Base-by-base conservation (phyloP, 306 rosid species). In the Lagenaria siceraria region DNA sequence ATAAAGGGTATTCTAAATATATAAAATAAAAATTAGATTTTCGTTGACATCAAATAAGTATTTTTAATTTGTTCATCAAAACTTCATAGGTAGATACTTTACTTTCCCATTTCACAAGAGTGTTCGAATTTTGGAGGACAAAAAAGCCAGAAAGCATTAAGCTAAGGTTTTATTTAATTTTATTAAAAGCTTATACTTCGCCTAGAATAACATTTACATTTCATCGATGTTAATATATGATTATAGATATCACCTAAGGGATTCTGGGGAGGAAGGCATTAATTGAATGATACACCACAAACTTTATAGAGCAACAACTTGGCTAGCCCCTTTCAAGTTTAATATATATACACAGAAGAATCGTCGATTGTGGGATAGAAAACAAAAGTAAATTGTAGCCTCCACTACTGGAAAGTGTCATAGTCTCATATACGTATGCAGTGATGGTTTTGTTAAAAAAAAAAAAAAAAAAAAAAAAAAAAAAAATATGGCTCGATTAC, bases 81-180 rank as follows among this genome's bases (percentile, higher is more conserved):
- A 42, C n/a, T 42, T 46, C 31, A 21, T 42, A 42, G 75, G 53
- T 69, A 69, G 55, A 43, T 29, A 29, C 3, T 65, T 63, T 65
- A 65, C 49, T 36, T 36, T 65, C 21, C 51, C 48, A 36, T 65
- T 4, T 69, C 54, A 42, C 33, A 40, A 66, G 77, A 64, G 83
- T 81, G 88, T 81, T 84, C 71, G 92, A 83, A 87, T 84, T 82
- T 91, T 72, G 65, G 85, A 87, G 83, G 83, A 87, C 89, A 89
- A 63, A 70, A 70, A 70, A 70, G 56, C 14, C 74, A 11, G 40
- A 35, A 46, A 70, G 19, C 74, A 70, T 70, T 70, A 70, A 46
- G 72, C 46, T 70, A 70, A 46, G 72, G 36, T 65, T 4, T 24
- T 19, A 2, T n/a, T 9, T 60, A 27, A 29, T 69, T 42, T 69